Evolutionary conservation across 2,329 filamentous ascomycete genomes (phyloP), one percentile per base, ranked within the genome.

Genomic region (Colletotrichum horii): DNA sequence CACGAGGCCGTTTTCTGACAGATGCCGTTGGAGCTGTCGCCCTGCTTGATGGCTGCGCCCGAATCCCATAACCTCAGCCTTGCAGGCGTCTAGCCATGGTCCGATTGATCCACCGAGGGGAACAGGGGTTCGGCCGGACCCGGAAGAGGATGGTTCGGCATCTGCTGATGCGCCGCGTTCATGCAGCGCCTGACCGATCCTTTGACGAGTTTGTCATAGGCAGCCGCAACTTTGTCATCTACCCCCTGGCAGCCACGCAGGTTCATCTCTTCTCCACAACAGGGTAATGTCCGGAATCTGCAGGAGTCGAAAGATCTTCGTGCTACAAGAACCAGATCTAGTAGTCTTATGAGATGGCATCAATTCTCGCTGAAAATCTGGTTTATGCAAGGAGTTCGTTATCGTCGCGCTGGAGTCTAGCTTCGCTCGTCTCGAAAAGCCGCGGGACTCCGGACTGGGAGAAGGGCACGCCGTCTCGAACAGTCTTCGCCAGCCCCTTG

Each of bases 401-500:
- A 0, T 71, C 28, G 4, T 64, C 22, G 26, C 36, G 43, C 15
- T 76, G 60, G 19, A 84, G 60, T 60, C 84, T 80, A 61, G 79
- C 77, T 70, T 80, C 68, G 3, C 81, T 83, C 16, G 83, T 81
- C 75, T 84, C 79, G 58, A 84, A 87, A 4, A 86, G 70, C 1
- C 78, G 77, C n/a, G 86, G 85, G 9, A 88, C 71, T 3, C 83
- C 83, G 1, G 84, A 84, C n/a, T 84, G 78, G 60, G 83, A 81
- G 71, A 86, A 87, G 0, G 77, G 66, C 4, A 70, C 60, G 12
- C 76, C 82, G 2, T 82, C 76, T 6, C 79, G 61, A 1, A 88
- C 77, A 84, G 89, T 88, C 43, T 80, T 75, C 6, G 83, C 85
- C 15, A 89, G 61, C 0, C 83, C 86, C 73, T 84, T 84, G 19